These are phyloP conservation scores for Pseudofabraea citricarpa DNA, from an alignment of 2,329 filamentous ascomycete species.

Conservation along the genomic window DNA sequence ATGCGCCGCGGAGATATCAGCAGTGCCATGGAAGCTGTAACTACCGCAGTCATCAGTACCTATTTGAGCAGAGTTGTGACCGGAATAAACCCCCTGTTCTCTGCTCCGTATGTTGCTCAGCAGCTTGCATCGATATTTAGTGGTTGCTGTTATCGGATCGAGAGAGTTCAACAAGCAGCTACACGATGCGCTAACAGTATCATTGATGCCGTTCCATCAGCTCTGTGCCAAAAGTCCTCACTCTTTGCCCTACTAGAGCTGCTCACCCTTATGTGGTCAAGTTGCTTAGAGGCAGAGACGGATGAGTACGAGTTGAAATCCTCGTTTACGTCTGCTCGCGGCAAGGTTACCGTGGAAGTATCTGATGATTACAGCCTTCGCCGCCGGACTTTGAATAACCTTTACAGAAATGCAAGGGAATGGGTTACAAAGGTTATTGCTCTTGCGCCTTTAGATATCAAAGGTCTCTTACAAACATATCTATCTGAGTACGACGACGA, in stretches of 20 bases:
- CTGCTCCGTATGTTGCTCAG: constrained; percentile 83
- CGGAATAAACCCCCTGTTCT: constrained; percentile 71
- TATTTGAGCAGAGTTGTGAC: constrained; percentile 74
- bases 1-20: constrained; percentile 61
- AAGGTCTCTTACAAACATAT: constrained; percentile 93
- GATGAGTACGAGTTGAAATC: constrained; percentile 89
- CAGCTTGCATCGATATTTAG: constrained; percentile 84
- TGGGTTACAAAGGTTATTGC: constrained; percentile 82
- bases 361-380: constrained; percentile 88
- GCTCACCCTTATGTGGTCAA: constrained; percentile 89
- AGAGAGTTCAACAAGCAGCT: constrained; percentile 84
- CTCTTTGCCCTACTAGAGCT: constrained; percentile 91
- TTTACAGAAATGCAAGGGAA: constrained; percentile 69
- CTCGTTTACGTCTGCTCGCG: constrained; percentile 71
- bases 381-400: constrained; percentile 69
- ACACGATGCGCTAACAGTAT: constrained; percentile 80
- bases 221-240: constrained; percentile 83
- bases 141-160: constrained; percentile 88
- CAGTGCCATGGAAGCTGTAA: constrained; percentile 60
- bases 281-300: constrained; percentile 89
- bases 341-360: constrained; percentile 79
- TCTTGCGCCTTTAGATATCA: constrained; percentile 86
- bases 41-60: constrained; percentile 65
- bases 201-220: constrained; percentile 78
- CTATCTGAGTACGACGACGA: constrained; percentile 93